Evolutionary conservation across 345 rosid genomes (phyloP), one percentile per base, ranked within the genome.

Genomic region (Trapa bicornis): DNA sequence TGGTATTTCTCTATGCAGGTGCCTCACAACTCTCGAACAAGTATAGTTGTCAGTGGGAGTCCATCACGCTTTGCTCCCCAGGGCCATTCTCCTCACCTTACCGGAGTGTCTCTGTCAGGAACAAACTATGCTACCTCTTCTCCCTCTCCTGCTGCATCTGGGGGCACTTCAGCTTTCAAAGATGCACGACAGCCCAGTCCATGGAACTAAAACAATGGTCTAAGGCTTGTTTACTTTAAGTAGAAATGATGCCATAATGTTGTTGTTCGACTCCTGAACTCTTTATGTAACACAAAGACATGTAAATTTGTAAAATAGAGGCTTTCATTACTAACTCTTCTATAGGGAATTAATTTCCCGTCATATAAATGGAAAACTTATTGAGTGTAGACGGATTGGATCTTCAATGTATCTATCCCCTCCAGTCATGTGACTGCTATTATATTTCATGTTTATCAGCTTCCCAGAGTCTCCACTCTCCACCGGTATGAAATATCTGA

Each of bases 141-240:
- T 22, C 29, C 29, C 29, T 22, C 29, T 22, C 29, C 29, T 22
- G 97, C 86, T 67, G 94, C 96, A 71, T 90, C 94, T 47, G 97
- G 97, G 48, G 89, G 98, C 67, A 93, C 94, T 67, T 88, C 91
- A 36, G 88, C 85, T 47, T 90, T 84, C 75, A 81, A 87, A 75
- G 97, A 88, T 67, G 70, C 89, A 47, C 74, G 89, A 61, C 86
- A 84, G 65, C 96, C 87, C 54, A 88, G 92, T 73, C 97, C 97
- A 38, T 90, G 91, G 94, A 88, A 79, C 78, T 85, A 82, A 81
- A 70, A 57, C 32, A 4, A 36, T n/a, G 35, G 8, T n/a, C 60
- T 54, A 22, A 2, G 60, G 60, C 60, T n/a, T 54, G 33, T 54
- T 4, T 22, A 54, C 35, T 22, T 10, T 1, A 0, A 54, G 60